Evolutionary conservation across 768 basidiomycete genomes (phyloP), one percentile per base, ranked within the genome.

Genomic region (Cyathus striatus): DNA sequence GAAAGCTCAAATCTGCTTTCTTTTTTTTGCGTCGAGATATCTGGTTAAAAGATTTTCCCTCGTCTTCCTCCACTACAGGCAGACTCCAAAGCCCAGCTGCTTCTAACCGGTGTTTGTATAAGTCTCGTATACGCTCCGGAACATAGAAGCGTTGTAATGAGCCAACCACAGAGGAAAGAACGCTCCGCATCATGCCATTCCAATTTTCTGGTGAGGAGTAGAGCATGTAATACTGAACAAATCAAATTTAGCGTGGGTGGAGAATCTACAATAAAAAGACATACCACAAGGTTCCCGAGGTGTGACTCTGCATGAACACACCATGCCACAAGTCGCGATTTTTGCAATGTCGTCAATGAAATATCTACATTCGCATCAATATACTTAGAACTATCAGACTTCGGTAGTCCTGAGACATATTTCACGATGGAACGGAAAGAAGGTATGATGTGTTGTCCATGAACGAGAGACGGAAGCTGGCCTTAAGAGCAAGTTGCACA

Each of bases 81-180:
- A 65, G 47, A 50, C 60, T 66, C 86, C 87, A 89, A 18, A 90
- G 55, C 7, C 79, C 84, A 21, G 73, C 72, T 6, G 72, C 72
- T 55, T 84, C 76, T 25, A 91, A 63, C 12, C 84, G 75, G 10
- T 74, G 65, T 41, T 61, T 70, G 49, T 82, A 76, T 14, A 69
- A 56, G 21, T 73, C 66, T 27, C 86, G 75, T 23, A 90, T 72
- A 14, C 86, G 75, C 4, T 58, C 54, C 0, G 87, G 82, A 5
- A 86, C 76, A 53, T 84, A 91, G 56, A 87, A 90, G 6, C 79
- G 73, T 52, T 86, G 84, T 1, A 86, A 88, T 2, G 83, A 42
- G 12, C 78, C 72, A 42, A 85, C 78, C 50, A 80, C 58, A 5
- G 73, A 70, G 1, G 72, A 76, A 30, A 90, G 61, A 0, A 70